Percentiles rank a stretch among this genome's conserved stretches.
phyloP scores from a whole-genome alignment of 2,329 filamentous ascomycete genomes.

The Fusarium piperis region DNA sequence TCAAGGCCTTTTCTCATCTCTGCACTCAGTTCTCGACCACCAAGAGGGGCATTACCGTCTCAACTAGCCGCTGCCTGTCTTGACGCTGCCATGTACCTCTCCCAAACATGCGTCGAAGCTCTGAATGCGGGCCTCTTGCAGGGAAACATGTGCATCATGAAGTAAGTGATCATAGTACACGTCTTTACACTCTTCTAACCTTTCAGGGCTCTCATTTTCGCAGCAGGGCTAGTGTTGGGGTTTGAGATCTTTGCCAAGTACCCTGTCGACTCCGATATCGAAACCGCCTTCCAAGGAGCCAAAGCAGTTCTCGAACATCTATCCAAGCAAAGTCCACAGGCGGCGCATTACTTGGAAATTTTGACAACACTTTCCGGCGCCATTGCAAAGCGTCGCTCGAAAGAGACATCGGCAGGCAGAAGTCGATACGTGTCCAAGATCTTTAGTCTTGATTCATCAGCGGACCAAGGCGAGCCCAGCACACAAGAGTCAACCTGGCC shows the following conservation, averaged over 20 bases:
- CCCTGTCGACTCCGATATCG: conserved; percentile 55
- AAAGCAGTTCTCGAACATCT: conserved; percentile 60
- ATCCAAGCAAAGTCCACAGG: conserved; percentile 61
- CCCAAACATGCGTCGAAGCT: conserved; percentile 62
- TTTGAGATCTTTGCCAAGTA: conserved; percentile 64
- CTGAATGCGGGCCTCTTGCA: conserved; percentile 55
- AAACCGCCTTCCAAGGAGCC: conserved; percentile 59
- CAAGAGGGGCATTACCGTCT: conserved; percentile 40
- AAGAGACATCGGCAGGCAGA: conserved; percentile 26
- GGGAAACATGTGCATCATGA: conserved; percentile 68
- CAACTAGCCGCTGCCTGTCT: conserved; percentile 62
- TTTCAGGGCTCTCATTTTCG: conserved; percentile 62
- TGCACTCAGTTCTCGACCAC: conserved; percentile 52
- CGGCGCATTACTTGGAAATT: conserved; percentile 67
- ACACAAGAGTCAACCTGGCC: background rate
- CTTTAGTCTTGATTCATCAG: conserved; percentile 21
- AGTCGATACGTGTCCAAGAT: conserved; percentile 39
- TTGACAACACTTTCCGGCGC: conserved; percentile 58
- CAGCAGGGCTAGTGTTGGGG: conserved; percentile 65
- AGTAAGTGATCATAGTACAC: conserved; percentile 51
- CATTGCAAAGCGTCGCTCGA: conserved; percentile 43
- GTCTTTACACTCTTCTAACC: background rate
- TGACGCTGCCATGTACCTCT: conserved; percentile 64
- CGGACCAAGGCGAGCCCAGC: background rate
- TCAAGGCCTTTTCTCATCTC: conserved; percentile 66